Conservation (phyloP, 2,329 filamentous ascomycete species). For the Colletotrichum eleusines region DNA sequence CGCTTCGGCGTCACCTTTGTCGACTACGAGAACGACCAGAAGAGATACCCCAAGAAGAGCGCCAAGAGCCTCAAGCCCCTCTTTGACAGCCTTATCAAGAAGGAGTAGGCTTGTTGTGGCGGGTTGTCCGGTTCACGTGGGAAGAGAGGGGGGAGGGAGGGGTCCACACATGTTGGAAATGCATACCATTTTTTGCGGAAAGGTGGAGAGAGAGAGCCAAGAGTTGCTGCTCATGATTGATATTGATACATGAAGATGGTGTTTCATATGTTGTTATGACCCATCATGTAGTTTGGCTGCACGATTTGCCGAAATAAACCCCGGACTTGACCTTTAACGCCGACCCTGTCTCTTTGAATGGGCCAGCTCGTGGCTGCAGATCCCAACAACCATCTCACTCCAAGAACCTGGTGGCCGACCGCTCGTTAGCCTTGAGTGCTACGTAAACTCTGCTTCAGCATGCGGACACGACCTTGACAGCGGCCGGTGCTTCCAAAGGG, state of each 20-base stretch:
- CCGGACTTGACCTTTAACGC: background rate
- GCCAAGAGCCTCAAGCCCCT: constrained; percentile 77
- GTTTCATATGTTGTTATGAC: background rate
- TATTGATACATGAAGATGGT: constrained; percentile 27
- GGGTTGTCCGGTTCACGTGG: background rate
- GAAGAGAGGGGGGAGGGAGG: background rate
- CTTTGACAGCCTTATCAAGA: constrained; percentile 78
- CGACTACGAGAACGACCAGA: constrained; percentile 84
- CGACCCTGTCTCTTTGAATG: background rate
- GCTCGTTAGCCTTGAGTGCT: background rate
- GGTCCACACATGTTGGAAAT: constrained; percentile 11
- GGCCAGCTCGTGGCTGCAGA: background rate
- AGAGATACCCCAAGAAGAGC: constrained; percentile 86
- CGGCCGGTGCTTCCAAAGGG: background rate
- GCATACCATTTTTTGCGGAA: constrained; percentile 18
- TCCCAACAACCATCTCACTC: background rate
- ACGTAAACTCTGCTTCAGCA: background rate
- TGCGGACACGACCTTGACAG: background rate
- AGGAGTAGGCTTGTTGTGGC: constrained; percentile 55
- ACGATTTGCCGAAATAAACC: constrained; percentile 5
- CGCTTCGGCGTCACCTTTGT: constrained; percentile 88
- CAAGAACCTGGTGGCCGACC: background rate
- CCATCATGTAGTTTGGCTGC: constrained; percentile 16
- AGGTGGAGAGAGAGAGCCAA: constrained; percentile 12
- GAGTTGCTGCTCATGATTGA: constrained; percentile 27